phyloP scores from a whole-genome alignment of 78 protist species.

The Dictyostelium discoideum region DNA sequence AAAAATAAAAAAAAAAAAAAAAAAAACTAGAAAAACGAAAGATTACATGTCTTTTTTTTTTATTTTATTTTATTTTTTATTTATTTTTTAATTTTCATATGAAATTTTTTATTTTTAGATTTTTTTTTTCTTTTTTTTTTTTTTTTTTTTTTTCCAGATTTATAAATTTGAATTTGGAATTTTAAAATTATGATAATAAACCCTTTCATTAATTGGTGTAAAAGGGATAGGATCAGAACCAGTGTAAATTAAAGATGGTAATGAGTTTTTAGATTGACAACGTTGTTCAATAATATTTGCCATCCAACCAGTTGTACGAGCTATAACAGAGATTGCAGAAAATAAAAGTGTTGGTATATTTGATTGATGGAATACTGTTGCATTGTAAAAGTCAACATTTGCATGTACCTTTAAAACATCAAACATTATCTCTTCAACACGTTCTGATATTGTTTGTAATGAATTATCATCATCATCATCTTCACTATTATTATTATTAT shows the following conservation, averaged over 20 bases:
- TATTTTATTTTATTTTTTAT: not conserved
- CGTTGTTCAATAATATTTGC: constrained; percentile 54
- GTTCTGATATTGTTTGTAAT: not conserved
- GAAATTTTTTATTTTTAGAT: not conserved
- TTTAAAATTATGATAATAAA: not conserved
- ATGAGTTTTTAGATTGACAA: not conserved
- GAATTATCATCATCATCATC: not conserved
- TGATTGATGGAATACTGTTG: constrained; percentile 20
- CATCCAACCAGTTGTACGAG: constrained; percentile 48
- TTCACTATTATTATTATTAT: too few species aligned
- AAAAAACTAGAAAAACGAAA: not conserved
- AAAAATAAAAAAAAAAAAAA: not conserved
- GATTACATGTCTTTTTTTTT: not conserved
- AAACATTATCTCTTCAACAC: constrained; percentile 35
- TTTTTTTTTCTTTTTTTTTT: not conserved
- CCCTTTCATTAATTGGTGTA: constrained; percentile 26
- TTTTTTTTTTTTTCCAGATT: not conserved
- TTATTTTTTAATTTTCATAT: too few species aligned
- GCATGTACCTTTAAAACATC: constrained; percentile 16
- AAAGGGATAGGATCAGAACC: constrained; percentile 31
- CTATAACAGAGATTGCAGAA: constrained; percentile 22
- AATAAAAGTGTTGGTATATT: constrained; percentile 39
- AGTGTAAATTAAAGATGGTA: constrained; percentile 41
- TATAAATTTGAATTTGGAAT: not conserved
- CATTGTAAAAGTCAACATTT: constrained; percentile 32